Evolutionary conservation across 2,329 filamentous ascomycete species (phyloP).

Genomic region (Colletotrichum karsti): DNA sequence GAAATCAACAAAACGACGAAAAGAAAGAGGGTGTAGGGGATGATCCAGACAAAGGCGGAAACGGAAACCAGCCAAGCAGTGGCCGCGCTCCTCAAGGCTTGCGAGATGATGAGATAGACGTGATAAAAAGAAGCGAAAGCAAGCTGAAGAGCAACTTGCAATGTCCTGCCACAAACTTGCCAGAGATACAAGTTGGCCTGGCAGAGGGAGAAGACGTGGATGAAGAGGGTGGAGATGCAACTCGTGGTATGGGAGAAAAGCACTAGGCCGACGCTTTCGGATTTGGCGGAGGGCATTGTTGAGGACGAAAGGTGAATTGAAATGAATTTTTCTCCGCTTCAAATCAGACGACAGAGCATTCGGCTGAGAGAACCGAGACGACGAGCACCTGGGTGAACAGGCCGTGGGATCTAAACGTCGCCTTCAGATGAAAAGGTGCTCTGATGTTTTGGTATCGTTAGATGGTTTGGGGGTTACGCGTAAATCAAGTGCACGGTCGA

Average conservation of each 20-base stretch:
- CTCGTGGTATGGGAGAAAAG: background rate
- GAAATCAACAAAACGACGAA: background rate
- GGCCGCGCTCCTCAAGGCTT: background rate
- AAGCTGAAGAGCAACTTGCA: background rate
- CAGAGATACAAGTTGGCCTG: background rate
- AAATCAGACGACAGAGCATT: background rate
- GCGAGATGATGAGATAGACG: background rate
- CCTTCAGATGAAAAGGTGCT: conserved; percentile 26
- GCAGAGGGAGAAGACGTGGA: background rate
- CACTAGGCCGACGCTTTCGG: conserved; percentile 4
- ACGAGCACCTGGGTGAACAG: background rate
- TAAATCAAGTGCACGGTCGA: background rate
- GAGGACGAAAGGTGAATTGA: background rate
- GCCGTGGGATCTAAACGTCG: background rate
- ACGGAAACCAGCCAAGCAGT: background rate
- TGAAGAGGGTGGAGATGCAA: background rate
- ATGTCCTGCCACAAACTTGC: background rate
- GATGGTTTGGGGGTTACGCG: conserved; percentile 1
- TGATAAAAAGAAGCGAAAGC: background rate
- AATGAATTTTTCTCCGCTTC: background rate
- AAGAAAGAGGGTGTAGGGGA: conserved; percentile 1
- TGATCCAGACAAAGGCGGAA: background rate
- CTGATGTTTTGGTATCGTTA: conserved; percentile 9
- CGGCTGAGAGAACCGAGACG: background rate
- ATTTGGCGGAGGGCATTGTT: conserved; percentile 7